Conservation (phyloP, 176 grass and related monocot genomes). For the Musa troglodytarum region DNA sequence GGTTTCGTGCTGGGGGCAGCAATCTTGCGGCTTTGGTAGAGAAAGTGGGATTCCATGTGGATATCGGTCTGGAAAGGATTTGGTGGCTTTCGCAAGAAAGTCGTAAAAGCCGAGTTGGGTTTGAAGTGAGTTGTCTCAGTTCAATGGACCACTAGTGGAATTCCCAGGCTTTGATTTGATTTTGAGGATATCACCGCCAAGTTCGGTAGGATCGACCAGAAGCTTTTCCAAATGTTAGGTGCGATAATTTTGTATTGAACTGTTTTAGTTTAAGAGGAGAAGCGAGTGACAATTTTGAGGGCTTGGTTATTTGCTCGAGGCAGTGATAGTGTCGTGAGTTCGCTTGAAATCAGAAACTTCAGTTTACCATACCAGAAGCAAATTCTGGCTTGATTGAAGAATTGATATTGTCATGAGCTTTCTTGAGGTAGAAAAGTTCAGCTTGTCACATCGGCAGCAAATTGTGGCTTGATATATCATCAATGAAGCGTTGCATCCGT, state of each 20-base stretch:
- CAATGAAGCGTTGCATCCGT: background rate
- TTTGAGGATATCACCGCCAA: background rate
- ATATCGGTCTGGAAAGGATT: background rate
- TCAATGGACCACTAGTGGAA: conserved; percentile 9
- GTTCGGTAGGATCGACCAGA: background rate
- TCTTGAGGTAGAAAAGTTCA: background rate
- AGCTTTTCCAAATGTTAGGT: background rate
- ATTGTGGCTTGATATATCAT: background rate
- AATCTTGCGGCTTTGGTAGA: background rate
- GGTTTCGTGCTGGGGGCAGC: background rate
- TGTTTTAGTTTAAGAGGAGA: background rate
- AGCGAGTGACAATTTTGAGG: background rate
- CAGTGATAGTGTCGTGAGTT: background rate
- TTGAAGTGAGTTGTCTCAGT: conserved; percentile 1
- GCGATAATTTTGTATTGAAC: background rate
- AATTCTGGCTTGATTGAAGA: background rate
- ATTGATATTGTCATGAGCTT: background rate
- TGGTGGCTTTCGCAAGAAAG: background rate
- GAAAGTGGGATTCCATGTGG: background rate
- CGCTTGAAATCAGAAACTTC: background rate
- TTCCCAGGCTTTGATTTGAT: background rate
- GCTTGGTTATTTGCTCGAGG: background rate
- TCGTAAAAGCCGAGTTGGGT: background rate
- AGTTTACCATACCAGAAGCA: background rate
- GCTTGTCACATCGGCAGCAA: background rate